A percentile compares a stretch with the other conserved stretches of the same genome.
phyloP scores from a whole-genome alignment of 345 rosid species.

The Combretum micranthum region DNA sequence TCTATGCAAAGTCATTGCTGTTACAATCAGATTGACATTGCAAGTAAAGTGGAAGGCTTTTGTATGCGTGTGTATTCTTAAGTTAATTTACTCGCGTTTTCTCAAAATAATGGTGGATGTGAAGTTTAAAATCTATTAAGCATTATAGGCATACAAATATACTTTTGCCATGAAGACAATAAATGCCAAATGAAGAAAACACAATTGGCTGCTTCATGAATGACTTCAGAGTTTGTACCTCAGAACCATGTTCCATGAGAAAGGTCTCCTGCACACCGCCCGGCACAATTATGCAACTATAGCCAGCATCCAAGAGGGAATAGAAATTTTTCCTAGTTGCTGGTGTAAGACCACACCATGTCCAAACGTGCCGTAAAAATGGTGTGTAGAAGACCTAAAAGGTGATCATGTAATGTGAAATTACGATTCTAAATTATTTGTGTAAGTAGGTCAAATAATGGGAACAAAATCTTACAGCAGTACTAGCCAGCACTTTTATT shows the following conservation, averaged over 20 bases:
- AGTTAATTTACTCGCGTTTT: too few relatives aligned
- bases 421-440: not conserved
- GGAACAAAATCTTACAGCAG: constrained; percentile 45
- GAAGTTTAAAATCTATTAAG: too few relatives aligned
- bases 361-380: constrained; percentile 87
- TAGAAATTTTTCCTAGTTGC: constrained; percentile 70
- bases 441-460: not conserved
- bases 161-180: too few relatives aligned
- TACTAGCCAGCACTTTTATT: constrained; percentile 78
- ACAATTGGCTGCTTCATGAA: not conserved
- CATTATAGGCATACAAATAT: too few relatives aligned
- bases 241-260: constrained; percentile 60
- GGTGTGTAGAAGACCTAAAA: constrained; percentile 77
- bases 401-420: not conserved
- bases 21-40: too few relatives aligned
- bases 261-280: constrained; percentile 93
- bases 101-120: too few relatives aligned
- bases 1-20: constrained; percentile 23
- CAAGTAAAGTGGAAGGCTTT: too few relatives aligned
- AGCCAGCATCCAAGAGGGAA: constrained; percentile 64
- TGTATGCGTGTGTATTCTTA: too few relatives aligned
- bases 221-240: constrained; percentile 35
- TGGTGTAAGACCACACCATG: constrained; percentile 86
- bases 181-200: too few relatives aligned
- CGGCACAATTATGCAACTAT: constrained; percentile 74